Evolutionary conservation across 257 asterid species (phyloP).

Genomic region (Ilex aquifolium): DNA sequence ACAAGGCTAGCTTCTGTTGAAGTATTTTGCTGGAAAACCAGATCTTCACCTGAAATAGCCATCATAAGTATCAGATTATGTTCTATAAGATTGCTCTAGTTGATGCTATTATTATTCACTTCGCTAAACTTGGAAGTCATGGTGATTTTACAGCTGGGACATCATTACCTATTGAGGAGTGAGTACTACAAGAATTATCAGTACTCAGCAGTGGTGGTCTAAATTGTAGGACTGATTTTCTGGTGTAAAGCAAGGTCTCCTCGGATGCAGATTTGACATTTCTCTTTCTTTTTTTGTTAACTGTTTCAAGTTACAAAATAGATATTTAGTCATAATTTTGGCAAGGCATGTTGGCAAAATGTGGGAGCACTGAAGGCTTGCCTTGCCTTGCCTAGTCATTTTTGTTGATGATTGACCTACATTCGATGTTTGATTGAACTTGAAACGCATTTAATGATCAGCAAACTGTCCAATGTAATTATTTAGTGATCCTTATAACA

Average conservation of each 20-base stretch:
- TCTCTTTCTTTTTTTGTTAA: background rate
- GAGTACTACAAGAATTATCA: background rate
- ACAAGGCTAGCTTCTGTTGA: too few species aligned
- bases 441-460: background rate
- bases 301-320: slow-evolving; percentile 4
- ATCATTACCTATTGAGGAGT: slow-evolving; percentile 17
- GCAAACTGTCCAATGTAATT: background rate
- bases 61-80: too few species aligned
- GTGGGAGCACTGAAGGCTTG: background rate
- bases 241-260: slow-evolving; percentile 18
- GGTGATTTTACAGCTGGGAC: slow-evolving; percentile 23
- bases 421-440: background rate
- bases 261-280: slow-evolving; percentile 19
- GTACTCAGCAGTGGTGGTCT: slow-evolving; percentile 4
- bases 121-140: too few species aligned
- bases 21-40: too few species aligned
- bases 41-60: too few species aligned
- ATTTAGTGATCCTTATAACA: too few species aligned
- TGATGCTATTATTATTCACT: too few species aligned
- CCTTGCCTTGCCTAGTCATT: too few species aligned
- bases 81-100: too few species aligned
- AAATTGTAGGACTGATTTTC: slow-evolving; percentile 13
- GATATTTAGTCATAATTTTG: slow-evolving; percentile 5
- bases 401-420: background rate
- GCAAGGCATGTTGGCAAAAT: slow-evolving; percentile 7